Percentiles rank a stretch among this genome's conserved stretches.
phyloP scores from a whole-genome alignment of 441 rosid species.

The Erodium moschatum region DNA sequence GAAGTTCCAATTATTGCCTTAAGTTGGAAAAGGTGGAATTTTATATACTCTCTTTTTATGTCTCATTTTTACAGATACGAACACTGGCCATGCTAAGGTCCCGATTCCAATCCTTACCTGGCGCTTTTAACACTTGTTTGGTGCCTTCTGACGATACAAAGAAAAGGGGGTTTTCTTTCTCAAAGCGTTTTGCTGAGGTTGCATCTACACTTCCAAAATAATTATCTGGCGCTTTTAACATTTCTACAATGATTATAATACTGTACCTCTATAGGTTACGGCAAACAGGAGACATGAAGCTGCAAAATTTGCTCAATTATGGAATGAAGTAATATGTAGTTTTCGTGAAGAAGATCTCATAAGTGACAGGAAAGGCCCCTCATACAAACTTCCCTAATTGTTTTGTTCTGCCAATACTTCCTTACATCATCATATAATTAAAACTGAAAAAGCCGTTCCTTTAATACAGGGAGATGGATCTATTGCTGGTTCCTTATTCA shows the following conservation, averaged over 20 bases:
- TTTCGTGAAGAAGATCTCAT: conserved; percentile 99
- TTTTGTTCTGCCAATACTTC: neutral
- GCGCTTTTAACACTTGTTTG: conserved; percentile 80
- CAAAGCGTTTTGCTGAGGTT: conserved; percentile 84
- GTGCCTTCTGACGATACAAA: conserved; percentile 72
- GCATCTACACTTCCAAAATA: conserved; percentile 15
- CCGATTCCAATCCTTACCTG: conserved; percentile 91
- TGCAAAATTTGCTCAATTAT: conserved; percentile 92
- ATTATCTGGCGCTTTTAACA: conserved; percentile 82
- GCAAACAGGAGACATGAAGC: conserved; percentile 95
- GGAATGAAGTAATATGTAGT: conserved; percentile 94
- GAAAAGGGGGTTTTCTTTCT: conserved; percentile 81
- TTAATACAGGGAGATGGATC: conserved; percentile 90
- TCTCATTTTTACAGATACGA: conserved; percentile 47
- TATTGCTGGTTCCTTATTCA: conserved; percentile 86
- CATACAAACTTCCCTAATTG: conserved; percentile 8
- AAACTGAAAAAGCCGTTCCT: conserved; percentile 27
- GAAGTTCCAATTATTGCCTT: neutral
- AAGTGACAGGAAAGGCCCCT: conserved; percentile 68
- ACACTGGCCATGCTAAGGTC: conserved; percentile 97
- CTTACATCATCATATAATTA: conserved; percentile 2
- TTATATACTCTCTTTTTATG: conserved; percentile 18
- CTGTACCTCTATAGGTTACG: conserved; percentile 43
- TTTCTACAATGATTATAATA: conserved; percentile 3
- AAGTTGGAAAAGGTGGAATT: neutral